These are phyloP conservation scores for Kwoniella botswanensis DNA, from an alignment of 768 basidiomycete species.

Conservation along the genomic window DNA sequence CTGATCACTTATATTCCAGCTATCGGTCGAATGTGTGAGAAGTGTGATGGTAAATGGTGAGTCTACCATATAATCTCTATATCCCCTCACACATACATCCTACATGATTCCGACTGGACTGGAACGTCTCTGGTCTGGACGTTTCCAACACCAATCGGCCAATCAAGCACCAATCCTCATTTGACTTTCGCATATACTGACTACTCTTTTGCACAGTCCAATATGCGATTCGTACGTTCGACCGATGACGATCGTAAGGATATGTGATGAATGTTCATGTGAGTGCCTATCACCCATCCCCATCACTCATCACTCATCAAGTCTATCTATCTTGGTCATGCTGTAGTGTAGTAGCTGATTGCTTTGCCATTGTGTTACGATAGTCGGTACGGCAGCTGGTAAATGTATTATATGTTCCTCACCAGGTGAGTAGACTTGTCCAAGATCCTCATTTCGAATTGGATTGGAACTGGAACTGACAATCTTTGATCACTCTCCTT, in stretches of 20 bases:
- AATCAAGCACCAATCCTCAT: too few species aligned
- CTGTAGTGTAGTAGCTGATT: too few species aligned
- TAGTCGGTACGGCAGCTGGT: slow-evolving; percentile 75
- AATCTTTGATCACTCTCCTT: too few species aligned
- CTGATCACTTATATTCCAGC: slow-evolving; percentile 62
- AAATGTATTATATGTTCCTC: slow-evolving; percentile 97
- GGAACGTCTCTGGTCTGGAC: too few species aligned
- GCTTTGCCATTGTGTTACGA: background rate
- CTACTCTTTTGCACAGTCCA: slow-evolving; percentile 65
- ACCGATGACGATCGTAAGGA: slow-evolving; percentile 95
- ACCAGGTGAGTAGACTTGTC: slow-evolving; percentile 68
- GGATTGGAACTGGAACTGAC: background rate
- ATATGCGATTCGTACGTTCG: slow-evolving; percentile 99
- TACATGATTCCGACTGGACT: too few species aligned
- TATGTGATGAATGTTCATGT: slow-evolving; percentile 99
- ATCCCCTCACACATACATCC: too few species aligned
- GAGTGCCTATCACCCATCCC: slow-evolving; percentile 61
- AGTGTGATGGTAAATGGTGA: slow-evolving; percentile 99
- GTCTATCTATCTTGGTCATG: too few species aligned
- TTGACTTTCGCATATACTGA: background rate
- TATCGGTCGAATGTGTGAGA: slow-evolving; percentile 96
- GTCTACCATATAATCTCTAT: too few species aligned
- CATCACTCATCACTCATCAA: background rate
- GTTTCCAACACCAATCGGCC: too few species aligned
- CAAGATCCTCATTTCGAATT: too few species aligned